Percentiles rank a stretch among this genome's conserved stretches.
These are phyloP conservation scores for Telopea speciosissima DNA, from an alignment of 177 flowering plant genomes.

Conservation along the genomic window DNA sequence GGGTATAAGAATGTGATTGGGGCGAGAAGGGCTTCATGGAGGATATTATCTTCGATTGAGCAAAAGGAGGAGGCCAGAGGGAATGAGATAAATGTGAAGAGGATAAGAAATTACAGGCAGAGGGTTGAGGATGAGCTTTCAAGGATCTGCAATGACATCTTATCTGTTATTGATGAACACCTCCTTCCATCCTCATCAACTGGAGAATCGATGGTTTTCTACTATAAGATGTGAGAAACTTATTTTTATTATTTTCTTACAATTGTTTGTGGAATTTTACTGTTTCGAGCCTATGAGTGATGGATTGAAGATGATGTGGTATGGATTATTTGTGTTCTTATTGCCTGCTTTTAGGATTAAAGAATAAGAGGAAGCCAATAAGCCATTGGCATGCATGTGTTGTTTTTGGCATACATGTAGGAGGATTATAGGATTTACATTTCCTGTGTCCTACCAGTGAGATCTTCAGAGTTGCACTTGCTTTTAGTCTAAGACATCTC, in stretches of 20 bases:
- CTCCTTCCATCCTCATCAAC: constrained; percentile 38
- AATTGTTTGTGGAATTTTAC: not conserved
- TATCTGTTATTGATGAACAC: constrained; percentile 40
- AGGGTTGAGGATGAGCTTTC: constrained; percentile 48
- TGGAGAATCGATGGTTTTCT: constrained; percentile 49
- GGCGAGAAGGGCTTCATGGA: constrained; percentile 50
- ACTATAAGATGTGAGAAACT: constrained; percentile 43
- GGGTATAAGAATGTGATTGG: constrained; percentile 58
- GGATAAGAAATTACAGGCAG: constrained; percentile 41
- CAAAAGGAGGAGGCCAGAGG: constrained; percentile 48
- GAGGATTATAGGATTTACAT: not conserved
- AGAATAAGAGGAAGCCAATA: not conserved
- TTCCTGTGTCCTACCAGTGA: not conserved
- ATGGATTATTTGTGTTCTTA: too few species aligned
- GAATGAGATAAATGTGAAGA: constrained; percentile 37
- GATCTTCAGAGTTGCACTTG: too few species aligned
- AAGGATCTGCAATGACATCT: constrained; percentile 40
- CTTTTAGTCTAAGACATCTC: too few species aligned
- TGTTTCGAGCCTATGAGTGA: too few species aligned
- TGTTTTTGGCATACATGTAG: not conserved
- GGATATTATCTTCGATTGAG: constrained; percentile 50
- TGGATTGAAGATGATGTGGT: too few species aligned
- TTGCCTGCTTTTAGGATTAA: not conserved
- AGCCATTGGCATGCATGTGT: not conserved
- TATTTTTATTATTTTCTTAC: not conserved